phyloP scores from a whole-genome alignment of 2,329 filamentous ascomycete species.

The Penicillium italicum region DNA sequence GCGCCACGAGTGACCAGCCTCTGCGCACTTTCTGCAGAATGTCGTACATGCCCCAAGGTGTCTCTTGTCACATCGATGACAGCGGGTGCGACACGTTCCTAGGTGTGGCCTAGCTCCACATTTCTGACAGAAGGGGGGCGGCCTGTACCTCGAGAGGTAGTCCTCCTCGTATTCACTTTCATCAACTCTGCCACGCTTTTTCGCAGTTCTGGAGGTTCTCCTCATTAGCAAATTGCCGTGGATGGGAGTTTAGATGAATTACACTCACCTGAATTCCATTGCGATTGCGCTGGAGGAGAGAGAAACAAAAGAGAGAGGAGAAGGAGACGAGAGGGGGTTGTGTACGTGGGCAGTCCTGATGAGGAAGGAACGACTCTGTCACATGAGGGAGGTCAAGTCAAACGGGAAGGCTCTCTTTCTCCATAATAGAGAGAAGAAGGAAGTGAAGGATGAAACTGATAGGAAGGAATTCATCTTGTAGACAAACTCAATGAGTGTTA shows the following conservation, averaged over 20 bases:
- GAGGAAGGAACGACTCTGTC: neutral
- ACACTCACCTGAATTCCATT: neutral
- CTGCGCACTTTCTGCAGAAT: neutral
- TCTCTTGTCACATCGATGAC: neutral
- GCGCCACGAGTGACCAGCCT: neutral
- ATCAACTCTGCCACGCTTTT: neutral
- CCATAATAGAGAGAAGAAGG: neutral
- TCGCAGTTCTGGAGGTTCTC: neutral
- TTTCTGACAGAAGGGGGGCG: neutral
- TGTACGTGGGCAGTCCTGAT: neutral
- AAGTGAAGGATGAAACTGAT: too few relatives aligned
- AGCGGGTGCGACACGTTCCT: neutral
- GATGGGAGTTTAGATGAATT: too few relatives aligned
- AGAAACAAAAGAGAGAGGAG: neutral
- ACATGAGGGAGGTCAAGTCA: neutral
- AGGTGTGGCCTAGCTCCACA: neutral
- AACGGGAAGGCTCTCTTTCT: neutral
- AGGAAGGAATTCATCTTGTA: neutral
- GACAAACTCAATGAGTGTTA: neutral
- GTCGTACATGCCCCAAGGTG: neutral
- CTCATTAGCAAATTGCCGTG: neutral
- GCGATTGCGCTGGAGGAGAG: too few relatives aligned
- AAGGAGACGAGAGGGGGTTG: neutral
- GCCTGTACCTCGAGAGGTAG: neutral
- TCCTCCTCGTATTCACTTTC: neutral